These are phyloP conservation scores for Elaeis guineensis DNA, from an alignment of 176 grass and related monocot species.

Conservation along the genomic window DNA sequence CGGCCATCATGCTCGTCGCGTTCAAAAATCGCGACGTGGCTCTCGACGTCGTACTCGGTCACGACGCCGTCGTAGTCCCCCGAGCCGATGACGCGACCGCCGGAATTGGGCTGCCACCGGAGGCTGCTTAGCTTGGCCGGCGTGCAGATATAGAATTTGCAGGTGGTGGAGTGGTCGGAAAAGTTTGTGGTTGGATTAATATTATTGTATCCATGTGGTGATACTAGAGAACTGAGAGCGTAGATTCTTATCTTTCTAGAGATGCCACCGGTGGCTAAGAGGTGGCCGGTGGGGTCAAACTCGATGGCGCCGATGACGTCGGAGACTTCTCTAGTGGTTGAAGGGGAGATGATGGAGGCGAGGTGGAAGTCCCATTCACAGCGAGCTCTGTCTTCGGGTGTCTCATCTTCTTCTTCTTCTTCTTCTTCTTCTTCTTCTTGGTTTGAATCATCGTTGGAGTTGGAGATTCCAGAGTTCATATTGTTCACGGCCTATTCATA, in stretches of 20 bases:
- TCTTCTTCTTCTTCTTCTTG: background rate
- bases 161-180: conserved; percentile 9
- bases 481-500: too few species aligned
- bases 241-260: conserved; percentile 75
- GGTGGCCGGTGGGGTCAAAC: conserved; percentile 55
- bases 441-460: too few species aligned
- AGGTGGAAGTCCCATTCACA: conserved; percentile 71
- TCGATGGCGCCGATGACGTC: conserved; percentile 60
- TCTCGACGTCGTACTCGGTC: conserved; percentile 77
- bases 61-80: conserved; percentile 98
- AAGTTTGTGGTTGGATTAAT: background rate
- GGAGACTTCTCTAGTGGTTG: conserved; percentile 29
- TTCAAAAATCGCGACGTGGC: conserved; percentile 33
- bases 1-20: conserved; percentile 86
- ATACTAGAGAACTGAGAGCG: conserved; percentile 12
- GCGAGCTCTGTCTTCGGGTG: conserved; percentile 7
- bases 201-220: background rate
- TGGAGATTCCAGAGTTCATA: too few species aligned
- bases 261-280: conserved; percentile 90
- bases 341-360: conserved; percentile 39
- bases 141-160: conserved; percentile 57
- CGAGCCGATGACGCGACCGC: conserved; percentile 28
- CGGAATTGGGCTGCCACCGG: conserved; percentile 39
- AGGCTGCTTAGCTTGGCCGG: conserved; percentile 97
- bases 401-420: background rate